Base-by-base conservation (phyloP, 2,329 filamentous ascomycete genomes). In the Atkinsonella hypoxylon region DNA sequence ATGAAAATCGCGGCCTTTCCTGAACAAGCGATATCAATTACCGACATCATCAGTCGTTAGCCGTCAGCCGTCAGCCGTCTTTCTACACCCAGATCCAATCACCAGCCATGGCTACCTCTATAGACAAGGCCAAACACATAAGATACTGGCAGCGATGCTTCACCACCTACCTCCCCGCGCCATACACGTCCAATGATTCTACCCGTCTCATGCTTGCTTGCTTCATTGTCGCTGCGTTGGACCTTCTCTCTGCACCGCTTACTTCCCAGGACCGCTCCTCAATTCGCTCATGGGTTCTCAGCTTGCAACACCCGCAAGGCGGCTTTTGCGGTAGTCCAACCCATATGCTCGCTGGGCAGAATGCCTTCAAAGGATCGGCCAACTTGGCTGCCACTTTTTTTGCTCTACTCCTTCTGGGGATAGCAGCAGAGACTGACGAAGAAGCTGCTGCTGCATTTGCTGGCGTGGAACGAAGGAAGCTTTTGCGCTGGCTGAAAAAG, bases 141-240 rank as follows among this genome's bases (percentile, higher is more conserved):
- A 88, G 85, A 63, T 98, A 96, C 77, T 98, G 90, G 84, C 80
- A 89, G 57, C 83, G 90, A 63, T 96, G 91, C 65, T 78, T 93
- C 56, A 85, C 85, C 64, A 85, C 83, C 22, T 78, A 85, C 54
- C 81, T 98, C 7, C 93, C 93, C 0, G 77, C 82, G 44, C 76
- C 81, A 55, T 98, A 97, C 72, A 94, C 87, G 15, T 77, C 82
- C 64, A 93, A 86, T 65, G 93, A 98, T 70, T 89, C 89, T 58
- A 91, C 85, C 61, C 89, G 93, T 60, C 85, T 97, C 73, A 86
- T 85, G 5, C 81, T 97, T 50, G 89, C 82, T 57, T 95, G 85
- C 72, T 95, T 98, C 73, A 90, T 85, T 57, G 71, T 97, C 60
- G 85, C 88, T 8, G 88, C 89, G 1, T 76, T 95, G 46, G 89